Conservation (phyloP, 2,329 filamentous ascomycete species). For the Talaromyces sp. region DNA sequence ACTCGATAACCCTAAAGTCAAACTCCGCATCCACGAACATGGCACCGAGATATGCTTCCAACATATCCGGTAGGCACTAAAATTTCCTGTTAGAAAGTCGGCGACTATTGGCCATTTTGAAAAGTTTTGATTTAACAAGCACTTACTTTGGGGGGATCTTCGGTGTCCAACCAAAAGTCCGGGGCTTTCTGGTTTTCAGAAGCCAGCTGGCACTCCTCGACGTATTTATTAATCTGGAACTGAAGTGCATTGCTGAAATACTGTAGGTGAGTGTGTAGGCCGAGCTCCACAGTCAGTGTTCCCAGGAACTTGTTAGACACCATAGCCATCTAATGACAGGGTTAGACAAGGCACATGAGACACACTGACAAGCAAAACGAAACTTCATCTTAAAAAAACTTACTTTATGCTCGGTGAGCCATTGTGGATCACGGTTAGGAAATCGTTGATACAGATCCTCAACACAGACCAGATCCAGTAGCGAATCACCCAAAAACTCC, state of each 20-base stretch:
- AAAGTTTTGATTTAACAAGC: background rate
- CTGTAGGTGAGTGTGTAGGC: slow-evolving; percentile 69
- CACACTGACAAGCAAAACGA: background rate
- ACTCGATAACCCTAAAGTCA: slow-evolving; percentile 65
- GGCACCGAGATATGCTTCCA: slow-evolving; percentile 85
- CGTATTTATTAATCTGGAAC: slow-evolving; percentile 47
- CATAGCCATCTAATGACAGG: slow-evolving; percentile 71
- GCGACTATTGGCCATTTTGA: background rate
- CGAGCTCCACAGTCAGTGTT: slow-evolving; percentile 70
- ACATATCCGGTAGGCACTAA: slow-evolving; percentile 70
- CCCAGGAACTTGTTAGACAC: slow-evolving; percentile 93
- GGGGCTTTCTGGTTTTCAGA: slow-evolving; percentile 27
- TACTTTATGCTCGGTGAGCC: slow-evolving; percentile 91
- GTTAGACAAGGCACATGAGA: background rate
- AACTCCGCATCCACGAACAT: slow-evolving; percentile 87
- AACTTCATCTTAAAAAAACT: slow-evolving; percentile 2
- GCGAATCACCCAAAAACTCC: slow-evolving; percentile 84
- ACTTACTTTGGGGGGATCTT: slow-evolving; percentile 39
- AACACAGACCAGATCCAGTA: slow-evolving; percentile 81
- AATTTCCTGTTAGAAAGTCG: slow-evolving; percentile 21
- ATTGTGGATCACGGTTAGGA: slow-evolving; percentile 80
- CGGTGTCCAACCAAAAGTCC: slow-evolving; percentile 40
- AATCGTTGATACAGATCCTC: slow-evolving; percentile 74
- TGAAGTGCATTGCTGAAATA: slow-evolving; percentile 34
- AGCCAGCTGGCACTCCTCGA: slow-evolving; percentile 30